Conservation (phyloP, 768 basidiomycete species). For the Suillus hirtellus region DNA sequence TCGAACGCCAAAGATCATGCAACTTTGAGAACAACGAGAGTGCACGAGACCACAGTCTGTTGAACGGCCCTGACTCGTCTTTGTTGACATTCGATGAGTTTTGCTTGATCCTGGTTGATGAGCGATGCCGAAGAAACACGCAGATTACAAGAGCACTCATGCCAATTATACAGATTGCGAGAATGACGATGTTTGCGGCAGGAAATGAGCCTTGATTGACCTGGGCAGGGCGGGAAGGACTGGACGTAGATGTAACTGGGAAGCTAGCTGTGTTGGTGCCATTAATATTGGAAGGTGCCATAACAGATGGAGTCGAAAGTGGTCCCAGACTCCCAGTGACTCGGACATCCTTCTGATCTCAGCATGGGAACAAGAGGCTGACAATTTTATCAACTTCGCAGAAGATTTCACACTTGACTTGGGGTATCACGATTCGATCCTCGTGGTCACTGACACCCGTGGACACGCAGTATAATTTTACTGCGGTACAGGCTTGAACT, state of each 20-base stretch:
- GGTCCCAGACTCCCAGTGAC: background rate
- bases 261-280: background rate
- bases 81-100: background rate
- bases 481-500: background rate
- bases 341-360: background rate
- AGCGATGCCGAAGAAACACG: constrained; percentile 24
- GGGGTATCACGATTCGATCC: background rate
- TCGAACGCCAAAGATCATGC: constrained; percentile 9
- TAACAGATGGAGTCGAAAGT: background rate
- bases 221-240: background rate
- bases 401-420: background rate
- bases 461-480: background rate
- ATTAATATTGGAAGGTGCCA: background rate
- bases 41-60: background rate
- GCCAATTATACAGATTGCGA: constrained; percentile 18
- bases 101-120: constrained; percentile 6
- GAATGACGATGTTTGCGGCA: constrained; percentile 22
- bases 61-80: constrained; percentile 1
- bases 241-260: background rate
- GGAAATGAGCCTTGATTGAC: constrained; percentile 3
- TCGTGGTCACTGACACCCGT: background rate
- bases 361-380: background rate
- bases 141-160: constrained; percentile 23
- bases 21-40: background rate
- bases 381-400: background rate